Evolutionary conservation across 306 rosid species (phyloP).

Genomic region (Prunus kanzakura): DNA sequence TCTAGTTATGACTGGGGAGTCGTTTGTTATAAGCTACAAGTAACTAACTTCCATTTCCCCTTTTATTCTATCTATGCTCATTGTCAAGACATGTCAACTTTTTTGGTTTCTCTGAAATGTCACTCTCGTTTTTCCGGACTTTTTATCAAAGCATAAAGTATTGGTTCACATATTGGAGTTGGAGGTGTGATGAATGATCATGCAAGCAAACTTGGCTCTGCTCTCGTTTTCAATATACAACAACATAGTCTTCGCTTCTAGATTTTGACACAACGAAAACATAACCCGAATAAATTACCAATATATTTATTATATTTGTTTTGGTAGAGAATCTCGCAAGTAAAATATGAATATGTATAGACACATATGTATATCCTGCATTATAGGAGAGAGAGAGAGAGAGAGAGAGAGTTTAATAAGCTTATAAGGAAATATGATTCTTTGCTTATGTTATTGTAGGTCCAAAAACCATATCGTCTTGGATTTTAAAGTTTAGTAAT

Average conservation of each 20-base stretch:
- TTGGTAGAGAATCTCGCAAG: too few species aligned
- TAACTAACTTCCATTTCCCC: neutral
- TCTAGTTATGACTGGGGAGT: neutral
- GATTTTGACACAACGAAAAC: neutral
- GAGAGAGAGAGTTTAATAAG: neutral
- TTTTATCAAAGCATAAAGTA: neutral
- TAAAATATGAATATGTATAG: too few species aligned
- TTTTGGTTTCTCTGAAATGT: neutral
- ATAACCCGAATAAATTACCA: neutral
- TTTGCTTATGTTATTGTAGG: neutral
- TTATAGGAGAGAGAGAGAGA: neutral
- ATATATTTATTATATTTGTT: neutral
- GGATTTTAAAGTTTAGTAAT: neutral
- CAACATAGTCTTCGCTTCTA: neutral
- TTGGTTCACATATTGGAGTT: neutral
- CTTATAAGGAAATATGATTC: neutral
- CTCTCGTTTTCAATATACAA: neutral
- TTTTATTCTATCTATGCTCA: neutral
- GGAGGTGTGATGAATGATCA: neutral
- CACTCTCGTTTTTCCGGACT: neutral
- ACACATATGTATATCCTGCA: neutral
- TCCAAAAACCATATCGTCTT: neutral
- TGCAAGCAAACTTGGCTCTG: constrained; percentile 1
- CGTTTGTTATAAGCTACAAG: neutral
- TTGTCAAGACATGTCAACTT: neutral